Evolutionary conservation across 2,329 filamentous ascomycete genomes (phyloP).

Genomic region (Ophiocordyceps polyrhachis-furcata): DNA sequence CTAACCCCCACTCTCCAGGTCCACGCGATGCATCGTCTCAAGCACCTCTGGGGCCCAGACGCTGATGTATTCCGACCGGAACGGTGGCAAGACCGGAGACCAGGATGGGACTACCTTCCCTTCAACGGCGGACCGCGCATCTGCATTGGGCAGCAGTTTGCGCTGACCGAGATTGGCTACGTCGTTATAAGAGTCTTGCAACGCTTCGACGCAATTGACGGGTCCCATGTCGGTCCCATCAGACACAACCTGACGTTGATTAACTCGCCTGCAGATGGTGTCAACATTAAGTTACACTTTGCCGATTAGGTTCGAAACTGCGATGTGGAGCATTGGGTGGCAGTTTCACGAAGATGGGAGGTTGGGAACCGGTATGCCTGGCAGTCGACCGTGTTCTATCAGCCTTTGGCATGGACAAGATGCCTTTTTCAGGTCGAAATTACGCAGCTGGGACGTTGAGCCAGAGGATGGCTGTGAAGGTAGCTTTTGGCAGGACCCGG

Average conservation of each 20-base stretch:
- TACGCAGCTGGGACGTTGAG: too few species aligned
- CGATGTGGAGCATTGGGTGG: too few species aligned
- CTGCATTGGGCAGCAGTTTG: slow-evolving; percentile 11
- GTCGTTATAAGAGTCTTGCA: slow-evolving; percentile 7
- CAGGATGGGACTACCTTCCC: slow-evolving; percentile 10
- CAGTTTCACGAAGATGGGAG: too few species aligned
- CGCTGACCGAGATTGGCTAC: slow-evolving; percentile 9
- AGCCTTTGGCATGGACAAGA: too few species aligned
- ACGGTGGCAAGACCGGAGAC: slow-evolving; percentile 13
- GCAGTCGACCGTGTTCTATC: too few species aligned
- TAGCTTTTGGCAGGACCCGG: too few species aligned
- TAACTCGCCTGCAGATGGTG: slow-evolving; percentile 6
- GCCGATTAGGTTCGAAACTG: slow-evolving; percentile 1
- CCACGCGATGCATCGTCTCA: slow-evolving; percentile 11
- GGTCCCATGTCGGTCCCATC: slow-evolving; percentile 5
- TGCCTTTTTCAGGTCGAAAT: too few species aligned
- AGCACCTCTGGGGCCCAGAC: slow-evolving; percentile 19
- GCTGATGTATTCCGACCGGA: slow-evolving; percentile 22
- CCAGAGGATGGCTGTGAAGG: too few species aligned
- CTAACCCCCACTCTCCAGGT: neutral
- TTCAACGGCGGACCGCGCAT: slow-evolving; percentile 12
- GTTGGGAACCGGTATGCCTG: too few species aligned
- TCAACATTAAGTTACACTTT: slow-evolving; percentile 7
- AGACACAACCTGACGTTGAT: slow-evolving; percentile 6
- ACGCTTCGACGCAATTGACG: slow-evolving; percentile 7